A percentile compares a stretch with the other conserved stretches of the same genome.
Evolutionary conservation across 2,329 filamentous ascomycete species (phyloP).

Genomic region (Claviceps purpurea): DNA sequence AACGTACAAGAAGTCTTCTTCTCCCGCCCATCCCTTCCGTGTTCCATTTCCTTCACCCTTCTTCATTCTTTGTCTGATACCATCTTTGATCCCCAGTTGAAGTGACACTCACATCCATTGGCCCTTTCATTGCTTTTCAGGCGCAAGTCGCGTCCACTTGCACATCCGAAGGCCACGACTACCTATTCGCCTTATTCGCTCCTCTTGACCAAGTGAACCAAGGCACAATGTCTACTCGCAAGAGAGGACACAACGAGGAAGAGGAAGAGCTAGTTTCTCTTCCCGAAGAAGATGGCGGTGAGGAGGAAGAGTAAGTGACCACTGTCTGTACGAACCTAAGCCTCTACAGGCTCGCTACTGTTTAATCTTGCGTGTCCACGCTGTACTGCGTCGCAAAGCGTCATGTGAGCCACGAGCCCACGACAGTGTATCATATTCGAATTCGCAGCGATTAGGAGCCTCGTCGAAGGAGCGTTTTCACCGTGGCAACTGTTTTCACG

Average conservation of each 20-base stretch:
- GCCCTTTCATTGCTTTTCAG: neutral
- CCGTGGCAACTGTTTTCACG: neutral
- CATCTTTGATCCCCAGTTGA: neutral
- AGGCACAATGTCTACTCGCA: conserved; percentile 33
- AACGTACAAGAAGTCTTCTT: conserved; percentile 7
- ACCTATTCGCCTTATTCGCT: neutral
- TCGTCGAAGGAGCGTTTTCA: neutral
- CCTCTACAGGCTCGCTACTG: neutral
- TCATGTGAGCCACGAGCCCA: neutral
- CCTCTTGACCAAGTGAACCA: neutral
- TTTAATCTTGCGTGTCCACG: neutral
- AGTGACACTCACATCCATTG: conserved; percentile 1
- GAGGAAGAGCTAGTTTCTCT: conserved; percentile 42
- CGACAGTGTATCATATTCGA: neutral
- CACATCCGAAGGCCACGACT: neutral
- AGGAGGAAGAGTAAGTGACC: conserved; percentile 39
- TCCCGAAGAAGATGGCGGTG: conserved; percentile 37
- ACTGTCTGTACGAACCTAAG: neutral
- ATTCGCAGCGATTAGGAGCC: neutral
- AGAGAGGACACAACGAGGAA: conserved; percentile 47
- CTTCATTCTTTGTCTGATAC: neutral
- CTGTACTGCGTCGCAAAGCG: neutral
- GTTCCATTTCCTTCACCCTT: neutral
- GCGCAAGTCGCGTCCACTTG: conserved; percentile 4
- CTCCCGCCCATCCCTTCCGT: conserved; percentile 2